Conservation (phyloP, 225 moss, liverwort and hornwort species). For the Antitrichia curtipendula region DNA sequence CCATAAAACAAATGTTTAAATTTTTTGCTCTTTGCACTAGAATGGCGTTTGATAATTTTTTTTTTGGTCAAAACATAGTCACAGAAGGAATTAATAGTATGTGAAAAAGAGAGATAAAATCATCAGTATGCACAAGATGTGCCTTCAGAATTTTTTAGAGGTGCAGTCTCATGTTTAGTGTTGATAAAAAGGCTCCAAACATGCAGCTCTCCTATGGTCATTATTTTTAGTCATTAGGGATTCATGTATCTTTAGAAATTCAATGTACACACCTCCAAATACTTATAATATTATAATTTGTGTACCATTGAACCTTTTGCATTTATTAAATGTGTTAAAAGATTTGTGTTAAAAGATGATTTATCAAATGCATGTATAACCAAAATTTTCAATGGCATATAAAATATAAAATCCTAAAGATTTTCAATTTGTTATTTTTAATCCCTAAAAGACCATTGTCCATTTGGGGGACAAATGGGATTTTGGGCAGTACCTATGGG, state of each 20-base stretch:
- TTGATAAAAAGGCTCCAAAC: not conserved
- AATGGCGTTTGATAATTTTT: rapidly evolving
- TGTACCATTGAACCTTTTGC: not conserved
- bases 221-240: not conserved
- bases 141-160: not conserved
- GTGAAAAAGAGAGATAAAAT: not conserved
- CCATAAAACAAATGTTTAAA: not conserved
- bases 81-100: not conserved
- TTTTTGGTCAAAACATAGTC: not conserved
- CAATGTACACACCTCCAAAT: not conserved
- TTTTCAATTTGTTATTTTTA: not conserved
- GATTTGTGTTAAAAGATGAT: not conserved
- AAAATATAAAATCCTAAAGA: not conserved
- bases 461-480: too few relatives aligned
- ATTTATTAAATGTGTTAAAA: too few relatives aligned
- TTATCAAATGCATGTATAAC: not conserved
- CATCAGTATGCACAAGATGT: not conserved
- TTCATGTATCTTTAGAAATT: not conserved
- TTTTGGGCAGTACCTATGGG: too few relatives aligned
- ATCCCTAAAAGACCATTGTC: too few relatives aligned
- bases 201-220: not conserved
- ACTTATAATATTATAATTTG: not conserved
- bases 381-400: not conserved
- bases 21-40: not conserved
- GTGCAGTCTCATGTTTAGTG: not conserved